phyloP scores from a whole-genome alignment of 495 filamentous ascomycete species.

The Penicillium goetzii region DNA sequence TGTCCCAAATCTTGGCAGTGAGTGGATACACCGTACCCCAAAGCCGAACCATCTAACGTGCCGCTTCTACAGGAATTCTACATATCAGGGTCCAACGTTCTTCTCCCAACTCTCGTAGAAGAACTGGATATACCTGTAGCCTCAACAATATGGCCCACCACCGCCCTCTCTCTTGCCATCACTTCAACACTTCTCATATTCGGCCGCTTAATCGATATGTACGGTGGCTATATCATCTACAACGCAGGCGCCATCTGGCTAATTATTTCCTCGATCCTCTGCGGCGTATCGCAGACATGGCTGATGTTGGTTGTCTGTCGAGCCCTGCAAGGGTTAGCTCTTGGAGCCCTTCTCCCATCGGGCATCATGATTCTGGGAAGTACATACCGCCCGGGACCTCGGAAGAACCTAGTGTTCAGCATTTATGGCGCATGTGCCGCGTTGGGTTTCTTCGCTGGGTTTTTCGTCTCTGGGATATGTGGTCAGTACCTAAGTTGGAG shows the following conservation, averaged over 20 bases:
- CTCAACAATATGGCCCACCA: conserved; percentile 78
- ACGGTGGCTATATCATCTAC: conserved; percentile 76
- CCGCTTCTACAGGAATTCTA: conserved; percentile 67
- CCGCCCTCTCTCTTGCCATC: conserved; percentile 74
- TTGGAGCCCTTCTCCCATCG: conserved; percentile 76
- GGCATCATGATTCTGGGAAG: conserved; percentile 79
- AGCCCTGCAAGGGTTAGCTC: conserved; percentile 78
- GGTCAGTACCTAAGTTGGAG: conserved; percentile 68
- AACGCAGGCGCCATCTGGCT: conserved; percentile 72
- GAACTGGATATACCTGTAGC: conserved; percentile 66
- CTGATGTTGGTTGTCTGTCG: conserved; percentile 75
- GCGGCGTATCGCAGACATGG: conserved; percentile 70
- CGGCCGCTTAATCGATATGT: conserved; percentile 76
- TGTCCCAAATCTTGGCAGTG: conserved; percentile 73
- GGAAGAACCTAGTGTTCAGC: conserved; percentile 85
- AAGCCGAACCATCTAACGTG: conserved; percentile 3
- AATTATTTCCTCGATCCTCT: conserved; percentile 69
- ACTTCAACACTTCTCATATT: conserved; percentile 76
- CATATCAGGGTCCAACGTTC: conserved; percentile 82
- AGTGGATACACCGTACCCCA: conserved; percentile 26
- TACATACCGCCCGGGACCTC: conserved; percentile 78
- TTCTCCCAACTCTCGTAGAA: conserved; percentile 68
- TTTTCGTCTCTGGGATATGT: conserved; percentile 76
- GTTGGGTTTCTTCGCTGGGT: conserved; percentile 79
- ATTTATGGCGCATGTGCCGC: conserved; percentile 79